Evolutionary conservation across 345 rosid species (phyloP).

Genomic region (rapeseed (Brassica napus)): DNA sequence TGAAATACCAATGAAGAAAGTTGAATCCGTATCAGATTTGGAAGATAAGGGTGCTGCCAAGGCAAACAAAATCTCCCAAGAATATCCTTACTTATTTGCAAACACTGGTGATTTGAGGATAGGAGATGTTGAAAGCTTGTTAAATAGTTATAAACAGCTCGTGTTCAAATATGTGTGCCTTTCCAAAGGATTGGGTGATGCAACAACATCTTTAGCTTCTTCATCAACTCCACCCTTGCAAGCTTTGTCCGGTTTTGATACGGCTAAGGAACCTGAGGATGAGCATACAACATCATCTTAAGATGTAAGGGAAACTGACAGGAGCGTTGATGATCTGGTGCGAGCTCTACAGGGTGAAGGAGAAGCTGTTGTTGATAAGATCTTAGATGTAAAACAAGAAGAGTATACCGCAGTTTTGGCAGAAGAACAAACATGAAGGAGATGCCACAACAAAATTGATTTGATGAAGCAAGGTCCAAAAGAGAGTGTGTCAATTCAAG

Average conservation of each 20-base stretch:
- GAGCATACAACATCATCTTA: conserved; percentile 2
- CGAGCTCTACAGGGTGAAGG: conserved; percentile 37
- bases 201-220: conserved; percentile 29
- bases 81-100: conserved; percentile 76
- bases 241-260: conserved; percentile 31
- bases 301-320: conserved; percentile 27
- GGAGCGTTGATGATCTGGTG: conserved; percentile 38
- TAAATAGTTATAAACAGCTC: conserved; percentile 63
- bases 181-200: conserved; percentile 36
- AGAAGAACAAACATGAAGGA: conserved; percentile 14
- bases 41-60: conserved; percentile 74
- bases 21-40: conserved; percentile 69
- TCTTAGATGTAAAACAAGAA: conserved; percentile 28
- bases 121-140: conserved; percentile 74
- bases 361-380: conserved; percentile 11
- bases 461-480: conserved; percentile 12
- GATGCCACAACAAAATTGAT: background rate
- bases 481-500: conserved; percentile 13
- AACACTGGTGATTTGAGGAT: conserved; percentile 71
- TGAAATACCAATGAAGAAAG: conserved; percentile 49
- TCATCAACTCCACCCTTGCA: conserved; percentile 28
- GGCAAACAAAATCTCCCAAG: conserved; percentile 53
- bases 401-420: conserved; percentile 1
- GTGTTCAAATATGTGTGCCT: conserved; percentile 40
- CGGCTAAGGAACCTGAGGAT: conserved; percentile 22